Evolutionary conservation across 1,139 yeast species (phyloP).

Genomic region (Pichia sp.): DNA sequence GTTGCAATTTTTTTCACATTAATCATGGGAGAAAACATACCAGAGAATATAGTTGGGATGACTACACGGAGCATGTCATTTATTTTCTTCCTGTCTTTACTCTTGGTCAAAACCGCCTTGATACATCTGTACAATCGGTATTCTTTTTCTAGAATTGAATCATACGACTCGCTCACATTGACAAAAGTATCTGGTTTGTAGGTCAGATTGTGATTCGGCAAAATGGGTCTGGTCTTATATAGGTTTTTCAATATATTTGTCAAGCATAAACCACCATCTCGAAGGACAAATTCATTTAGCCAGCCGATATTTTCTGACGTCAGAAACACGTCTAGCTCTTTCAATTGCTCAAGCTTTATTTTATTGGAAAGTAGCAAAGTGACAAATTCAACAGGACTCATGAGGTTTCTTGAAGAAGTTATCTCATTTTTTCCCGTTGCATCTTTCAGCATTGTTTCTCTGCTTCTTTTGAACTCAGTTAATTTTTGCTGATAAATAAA

Average conservation of each 20-base stretch:
- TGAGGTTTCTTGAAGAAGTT: no score
- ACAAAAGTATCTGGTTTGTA: constrained; percentile 15
- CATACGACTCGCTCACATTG: constrained; percentile 29
- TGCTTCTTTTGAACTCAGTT: constrained; percentile 54
- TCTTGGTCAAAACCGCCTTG: constrained; percentile 48
- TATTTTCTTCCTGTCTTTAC: constrained; percentile 40
- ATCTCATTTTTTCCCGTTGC: no score
- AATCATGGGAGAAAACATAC: constrained; percentile 54
- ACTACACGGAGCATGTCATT: constrained; percentile 38
- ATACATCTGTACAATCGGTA: constrained; percentile 53
- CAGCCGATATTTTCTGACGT: constrained; percentile 89
- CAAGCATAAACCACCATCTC: constrained; percentile 86
- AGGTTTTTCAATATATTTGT: constrained; percentile 38
- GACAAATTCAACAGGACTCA: constrained; percentile 40
- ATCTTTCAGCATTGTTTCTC: neutral
- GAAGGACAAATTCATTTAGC: constrained; percentile 74
- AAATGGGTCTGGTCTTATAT: constrained; percentile 25
- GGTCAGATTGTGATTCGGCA: constrained; percentile 1
- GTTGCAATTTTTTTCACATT: constrained; percentile 78
- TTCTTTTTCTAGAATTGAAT: constrained; percentile 43
- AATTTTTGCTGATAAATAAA: constrained; percentile 80
- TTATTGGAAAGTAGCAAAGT: constrained; percentile 62
- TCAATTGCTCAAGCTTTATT: constrained; percentile 63
- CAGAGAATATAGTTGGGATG: constrained; percentile 52
- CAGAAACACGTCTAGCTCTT: constrained; percentile 81